Conservation (phyloP, 805 yeast species). For the Saccharomycopsis amapae region DNA sequence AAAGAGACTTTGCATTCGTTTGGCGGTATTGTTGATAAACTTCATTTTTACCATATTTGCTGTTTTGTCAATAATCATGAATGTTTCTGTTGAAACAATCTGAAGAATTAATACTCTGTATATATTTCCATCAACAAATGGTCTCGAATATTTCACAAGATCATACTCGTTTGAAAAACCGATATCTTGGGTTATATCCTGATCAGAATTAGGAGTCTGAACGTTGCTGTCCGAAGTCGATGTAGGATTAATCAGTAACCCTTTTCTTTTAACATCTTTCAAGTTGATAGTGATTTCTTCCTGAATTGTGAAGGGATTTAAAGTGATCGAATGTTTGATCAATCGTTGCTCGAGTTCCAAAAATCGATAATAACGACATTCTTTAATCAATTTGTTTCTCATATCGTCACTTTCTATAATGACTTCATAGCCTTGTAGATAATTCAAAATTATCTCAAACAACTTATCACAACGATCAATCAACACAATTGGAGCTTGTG, state of each 20-base stretch:
- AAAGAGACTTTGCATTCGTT: not conserved
- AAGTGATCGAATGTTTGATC: constrained; percentile 41
- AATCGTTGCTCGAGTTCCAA: constrained; percentile 66
- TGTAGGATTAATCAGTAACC: not conserved
- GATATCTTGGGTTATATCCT: not conserved
- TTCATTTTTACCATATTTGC: not conserved
- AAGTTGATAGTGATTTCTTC: constrained; percentile 55
- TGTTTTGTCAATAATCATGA: constrained; percentile 4
- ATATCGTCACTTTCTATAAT: constrained; percentile 45
- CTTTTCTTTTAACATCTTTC: constrained; percentile 37
- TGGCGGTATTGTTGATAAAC: constrained; percentile 8
- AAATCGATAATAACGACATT: constrained; percentile 73
- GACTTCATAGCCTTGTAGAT: constrained; percentile 48
- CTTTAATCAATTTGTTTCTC: constrained; percentile 51
- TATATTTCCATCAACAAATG: constrained; percentile 8
- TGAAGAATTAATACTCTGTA: constrained; percentile 7
- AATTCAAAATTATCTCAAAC: constrained; percentile 48
- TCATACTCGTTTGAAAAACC: not conserved
- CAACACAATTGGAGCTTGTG: constrained; percentile 49
- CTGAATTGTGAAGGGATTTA: constrained; percentile 42
- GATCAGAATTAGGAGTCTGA: not conserved
- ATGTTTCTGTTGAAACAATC: constrained; percentile 1
- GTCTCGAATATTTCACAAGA: constrained; percentile 8
- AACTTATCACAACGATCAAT: constrained; percentile 41
- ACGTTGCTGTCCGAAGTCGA: not conserved